Evolutionary conservation across 139 green algal species (phyloP).

Genomic region (Asterochloris erici): DNA sequence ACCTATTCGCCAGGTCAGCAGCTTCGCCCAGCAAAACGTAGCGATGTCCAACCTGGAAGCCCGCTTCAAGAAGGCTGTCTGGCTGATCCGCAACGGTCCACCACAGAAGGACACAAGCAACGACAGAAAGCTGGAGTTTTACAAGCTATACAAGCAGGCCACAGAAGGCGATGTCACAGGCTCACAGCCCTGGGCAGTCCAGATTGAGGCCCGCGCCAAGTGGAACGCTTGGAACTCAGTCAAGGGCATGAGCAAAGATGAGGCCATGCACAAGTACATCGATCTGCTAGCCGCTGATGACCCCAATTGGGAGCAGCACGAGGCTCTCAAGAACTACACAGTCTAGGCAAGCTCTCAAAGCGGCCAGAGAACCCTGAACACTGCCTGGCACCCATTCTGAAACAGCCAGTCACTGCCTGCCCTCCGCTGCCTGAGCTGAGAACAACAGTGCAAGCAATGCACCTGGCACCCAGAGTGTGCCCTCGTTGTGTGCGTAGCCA

Average conservation of each 20-base stretch:
- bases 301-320: slow-evolving; percentile 56
- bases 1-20: neutral
- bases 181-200: slow-evolving; percentile 52
- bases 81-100: slow-evolving; percentile 63
- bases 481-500: neutral
- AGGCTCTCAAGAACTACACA: slow-evolving; percentile 41
- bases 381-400: neutral
- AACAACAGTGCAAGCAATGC: neutral
- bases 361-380: neutral
- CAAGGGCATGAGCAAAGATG: slow-evolving; percentile 67
- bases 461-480: neutral
- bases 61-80: slow-evolving; percentile 62
- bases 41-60: slow-evolving; percentile 27
- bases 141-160: slow-evolving; percentile 63
- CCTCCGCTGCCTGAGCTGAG: neutral
- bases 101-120: slow-evolving; percentile 39
- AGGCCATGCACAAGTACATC: slow-evolving; percentile 75
- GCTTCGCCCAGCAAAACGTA: neutral
- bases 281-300: slow-evolving; percentile 49
- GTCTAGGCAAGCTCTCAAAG: neutral
- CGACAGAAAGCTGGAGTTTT: slow-evolving; percentile 62
- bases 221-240: slow-evolving; percentile 69
- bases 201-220: slow-evolving; percentile 66
- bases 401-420: neutral
- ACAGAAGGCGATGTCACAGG: slow-evolving; percentile 58